Base-by-base conservation (phyloP, 768 basidiomycete species). In the Pholiota molesta region DNA sequence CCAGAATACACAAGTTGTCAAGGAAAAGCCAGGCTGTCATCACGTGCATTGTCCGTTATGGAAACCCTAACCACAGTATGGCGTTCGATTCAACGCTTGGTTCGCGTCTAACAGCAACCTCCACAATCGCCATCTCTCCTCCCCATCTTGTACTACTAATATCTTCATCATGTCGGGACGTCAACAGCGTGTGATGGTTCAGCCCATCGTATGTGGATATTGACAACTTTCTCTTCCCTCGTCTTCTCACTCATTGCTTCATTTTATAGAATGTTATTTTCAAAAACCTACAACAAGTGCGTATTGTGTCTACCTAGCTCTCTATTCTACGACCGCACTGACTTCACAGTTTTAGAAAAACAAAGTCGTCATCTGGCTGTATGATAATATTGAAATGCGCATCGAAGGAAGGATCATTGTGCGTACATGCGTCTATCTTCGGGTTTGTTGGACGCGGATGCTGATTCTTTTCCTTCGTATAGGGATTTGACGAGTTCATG, bases 401-500 rank as follows among this genome's bases (percentile, higher is more conserved):
- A 92, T 99, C 63, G 95, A 98, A 77, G 97, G 96, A 53, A 85
- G 85, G 77, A 97, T 99, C 76, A 90, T 94, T 79, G 97, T 98
- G 77, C 77, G 93, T 89, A 31, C 54, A 21, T 44, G 21, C 35
- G 5, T 13, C 10, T 37, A 37, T 21, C 42, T 19, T 44, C n/a
- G 42, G 42, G 3, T 44, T 44, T 44, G 17, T 13, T 37, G 11
- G 11, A 37, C 35, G 35, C 49, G 9, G 8, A 16, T 6, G 56
- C 42, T 51, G 53, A 54, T 42, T 52, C 28, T 61, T 57, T 51
- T 58, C 49, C 56, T 49, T 14, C 61, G 62, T 42, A n/a, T 71
- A 98, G 97, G 96, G 97, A 42, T 99, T 99, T 69, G 97, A 99
- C 73, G 97, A 99, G 75, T 99, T 98, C 78, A 99, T 99, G 97